A percentile compares a stretch with the other conserved stretches of the same genome.
These are phyloP conservation scores for Calocybe gambosa DNA, from an alignment of 1,284 basidiomycete species.

Conservation along the genomic window DNA sequence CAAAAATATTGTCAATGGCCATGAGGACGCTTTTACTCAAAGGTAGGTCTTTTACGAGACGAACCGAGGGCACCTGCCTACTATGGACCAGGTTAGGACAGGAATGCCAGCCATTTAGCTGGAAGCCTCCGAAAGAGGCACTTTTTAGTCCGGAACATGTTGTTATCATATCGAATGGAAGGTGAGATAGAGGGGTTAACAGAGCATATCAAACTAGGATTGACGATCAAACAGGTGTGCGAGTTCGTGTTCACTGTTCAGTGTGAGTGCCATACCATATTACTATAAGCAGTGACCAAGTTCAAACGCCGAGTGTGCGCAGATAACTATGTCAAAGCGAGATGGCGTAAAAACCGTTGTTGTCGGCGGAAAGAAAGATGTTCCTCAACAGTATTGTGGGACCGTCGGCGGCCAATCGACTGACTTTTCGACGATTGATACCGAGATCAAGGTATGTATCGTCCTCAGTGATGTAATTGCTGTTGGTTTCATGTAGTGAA, in stretches of 20 bases:
- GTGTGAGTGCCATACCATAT: slow-evolving; percentile 28
- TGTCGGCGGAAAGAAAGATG: slow-evolving; percentile 43
- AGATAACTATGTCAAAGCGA: slow-evolving; percentile 57
- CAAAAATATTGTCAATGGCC: slow-evolving; percentile 40
- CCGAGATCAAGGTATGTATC: slow-evolving; percentile 45
- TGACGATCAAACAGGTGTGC: slow-evolving; percentile 26
- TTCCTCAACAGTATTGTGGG: slow-evolving; percentile 54
- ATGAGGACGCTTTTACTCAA: slow-evolving; percentile 43
- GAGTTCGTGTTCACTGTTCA: slow-evolving; percentile 56
- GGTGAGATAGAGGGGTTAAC: slow-evolving; percentile 17
- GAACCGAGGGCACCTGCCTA: not conserved
- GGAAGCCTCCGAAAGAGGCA: slow-evolving; percentile 34
- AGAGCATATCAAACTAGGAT: not conserved
- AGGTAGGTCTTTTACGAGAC: slow-evolving; percentile 24
- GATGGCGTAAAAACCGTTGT: slow-evolving; percentile 54
- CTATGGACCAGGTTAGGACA: slow-evolving; percentile 38
- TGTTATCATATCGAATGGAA: slow-evolving; percentile 53
- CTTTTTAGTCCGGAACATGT: slow-evolving; percentile 48
- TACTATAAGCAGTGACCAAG: not conserved
- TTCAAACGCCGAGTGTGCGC: not conserved
- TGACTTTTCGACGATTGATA: slow-evolving; percentile 49
- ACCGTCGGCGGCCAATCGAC: slow-evolving; percentile 57
- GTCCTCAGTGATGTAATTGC: not conserved
- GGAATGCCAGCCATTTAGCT: slow-evolving; percentile 50
- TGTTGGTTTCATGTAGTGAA: not conserved